Percentiles rank a stretch among this genome's conserved stretches.
Conservation (phyloP, 257 asterid genomes). For the Salvia miltiorrhiza region DNA sequence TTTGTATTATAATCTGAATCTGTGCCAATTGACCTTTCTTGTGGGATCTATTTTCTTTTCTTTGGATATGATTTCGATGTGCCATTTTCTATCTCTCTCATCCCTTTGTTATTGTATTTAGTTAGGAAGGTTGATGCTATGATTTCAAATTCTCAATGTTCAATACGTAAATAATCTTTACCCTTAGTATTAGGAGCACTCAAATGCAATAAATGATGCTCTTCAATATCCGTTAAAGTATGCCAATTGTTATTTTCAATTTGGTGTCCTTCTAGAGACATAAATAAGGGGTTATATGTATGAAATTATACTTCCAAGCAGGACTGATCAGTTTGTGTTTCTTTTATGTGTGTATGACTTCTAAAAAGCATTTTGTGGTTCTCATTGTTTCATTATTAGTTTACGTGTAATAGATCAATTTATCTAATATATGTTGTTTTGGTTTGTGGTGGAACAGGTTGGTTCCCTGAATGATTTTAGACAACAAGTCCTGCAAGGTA, state of each 20-base stretch:
- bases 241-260: background rate
- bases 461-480: slow-evolving; percentile 36
- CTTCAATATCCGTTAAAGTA: too few species aligned
- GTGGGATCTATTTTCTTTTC: too few species aligned
- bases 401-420: background rate
- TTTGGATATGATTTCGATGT: too few species aligned
- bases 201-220: too few species aligned
- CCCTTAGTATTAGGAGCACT: too few species aligned
- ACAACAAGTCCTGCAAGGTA: slow-evolving; percentile 23
- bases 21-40: too few species aligned
- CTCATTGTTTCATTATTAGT: background rate
- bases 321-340: slow-evolving; percentile 36
- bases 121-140: too few species aligned
- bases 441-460: slow-evolving; percentile 30
- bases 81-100: too few species aligned
- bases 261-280: slow-evolving; percentile 40
- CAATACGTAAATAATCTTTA: too few species aligned
- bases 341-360: background rate
- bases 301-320: slow-evolving; percentile 41
- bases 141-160: too few species aligned
- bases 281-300: slow-evolving; percentile 40
- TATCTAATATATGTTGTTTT: slow-evolving; percentile 9
- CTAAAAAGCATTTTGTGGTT: background rate
- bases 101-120: too few species aligned
- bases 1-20: too few species aligned